Conservation (phyloP, 2,329 filamentous ascomycete genomes). For the Hypoxylon sp. region DNA sequence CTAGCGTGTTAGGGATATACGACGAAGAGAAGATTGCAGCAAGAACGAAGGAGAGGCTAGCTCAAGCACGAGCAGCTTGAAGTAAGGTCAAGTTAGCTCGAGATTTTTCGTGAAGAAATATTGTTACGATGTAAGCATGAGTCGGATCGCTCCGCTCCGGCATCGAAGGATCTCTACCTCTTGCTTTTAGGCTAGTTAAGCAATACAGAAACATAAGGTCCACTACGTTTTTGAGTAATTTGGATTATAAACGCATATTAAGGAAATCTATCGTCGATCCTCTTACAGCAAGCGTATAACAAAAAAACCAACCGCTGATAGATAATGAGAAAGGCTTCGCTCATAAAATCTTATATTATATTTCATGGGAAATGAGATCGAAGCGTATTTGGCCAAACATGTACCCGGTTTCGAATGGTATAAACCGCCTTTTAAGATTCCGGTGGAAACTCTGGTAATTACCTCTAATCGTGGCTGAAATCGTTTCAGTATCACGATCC, state of each 20-base stretch:
- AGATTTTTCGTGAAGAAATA: not conserved
- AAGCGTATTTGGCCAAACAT: not conserved
- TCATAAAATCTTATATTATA: not conserved
- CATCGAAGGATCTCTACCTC: not conserved
- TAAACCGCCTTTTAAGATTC: not conserved
- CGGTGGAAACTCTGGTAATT: not conserved
- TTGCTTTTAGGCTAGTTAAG: not conserved
- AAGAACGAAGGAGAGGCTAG: conserved; percentile 61
- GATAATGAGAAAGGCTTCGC: not conserved
- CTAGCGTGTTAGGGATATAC: conserved; percentile 76
- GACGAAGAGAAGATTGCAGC: conserved; percentile 66
- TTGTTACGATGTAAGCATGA: not conserved
- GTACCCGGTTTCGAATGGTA: not conserved
- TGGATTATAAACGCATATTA: no score
- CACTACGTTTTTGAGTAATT: no score
- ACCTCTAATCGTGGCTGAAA: not conserved
- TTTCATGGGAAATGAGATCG: not conserved
- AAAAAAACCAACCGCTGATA: not conserved
- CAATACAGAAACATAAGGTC: no score
- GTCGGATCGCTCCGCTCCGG: not conserved
- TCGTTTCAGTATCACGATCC: not conserved
- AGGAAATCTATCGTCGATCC: no score
- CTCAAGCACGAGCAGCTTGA: conserved; percentile 34
- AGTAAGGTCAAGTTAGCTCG: not conserved
- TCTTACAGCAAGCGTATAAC: not conserved